Evolutionary conservation across 2,329 filamentous ascomycete genomes (phyloP).

Genomic region (Nothomitra cinnamomea): DNA sequence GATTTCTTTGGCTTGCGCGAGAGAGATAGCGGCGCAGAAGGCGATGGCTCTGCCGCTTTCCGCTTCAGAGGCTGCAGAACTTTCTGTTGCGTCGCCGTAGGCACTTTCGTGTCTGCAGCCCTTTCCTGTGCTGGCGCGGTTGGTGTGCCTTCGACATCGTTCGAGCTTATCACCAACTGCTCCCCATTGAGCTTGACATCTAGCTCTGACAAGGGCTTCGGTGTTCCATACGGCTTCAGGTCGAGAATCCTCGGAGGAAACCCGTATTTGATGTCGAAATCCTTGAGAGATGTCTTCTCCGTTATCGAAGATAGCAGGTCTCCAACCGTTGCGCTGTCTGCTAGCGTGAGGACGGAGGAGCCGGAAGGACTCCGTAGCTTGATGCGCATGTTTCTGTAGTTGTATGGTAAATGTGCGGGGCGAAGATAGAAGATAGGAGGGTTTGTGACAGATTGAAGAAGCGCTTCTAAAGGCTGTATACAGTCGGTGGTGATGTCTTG

Average conservation of each 20-base stretch:
- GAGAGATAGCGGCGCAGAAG: slow-evolving; percentile 15
- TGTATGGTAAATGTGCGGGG: background rate
- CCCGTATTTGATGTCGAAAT: slow-evolving; percentile 67
- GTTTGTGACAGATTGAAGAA: too few species aligned
- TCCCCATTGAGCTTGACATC: slow-evolving; percentile 49
- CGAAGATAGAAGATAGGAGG: too few species aligned
- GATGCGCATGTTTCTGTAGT: slow-evolving; percentile 41
- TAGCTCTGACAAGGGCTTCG: slow-evolving; percentile 34
- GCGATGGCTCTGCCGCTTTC: background rate
- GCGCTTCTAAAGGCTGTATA: too few species aligned
- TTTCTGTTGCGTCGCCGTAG: background rate
- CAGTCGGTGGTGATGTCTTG: background rate
- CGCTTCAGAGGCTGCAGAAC: background rate
- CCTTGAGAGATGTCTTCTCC: slow-evolving; percentile 43
- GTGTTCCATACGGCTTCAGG: slow-evolving; percentile 30
- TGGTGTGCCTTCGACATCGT: slow-evolving; percentile 20
- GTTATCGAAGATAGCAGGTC: slow-evolving; percentile 44
- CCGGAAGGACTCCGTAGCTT: slow-evolving; percentile 61
- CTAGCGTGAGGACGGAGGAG: slow-evolving; percentile 49
- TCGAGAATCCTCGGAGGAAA: slow-evolving; percentile 61
- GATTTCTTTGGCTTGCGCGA: slow-evolving; percentile 25
- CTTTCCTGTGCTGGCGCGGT: background rate
- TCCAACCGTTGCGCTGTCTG: slow-evolving; percentile 47
- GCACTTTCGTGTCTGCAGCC: slow-evolving; percentile 3
- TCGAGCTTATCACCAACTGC: slow-evolving; percentile 44